Evolutionary conservation across 1,284 basidiomycete species (phyloP), one percentile per base, ranked within the genome.

Genomic region (Meripilus lineatus): DNA sequence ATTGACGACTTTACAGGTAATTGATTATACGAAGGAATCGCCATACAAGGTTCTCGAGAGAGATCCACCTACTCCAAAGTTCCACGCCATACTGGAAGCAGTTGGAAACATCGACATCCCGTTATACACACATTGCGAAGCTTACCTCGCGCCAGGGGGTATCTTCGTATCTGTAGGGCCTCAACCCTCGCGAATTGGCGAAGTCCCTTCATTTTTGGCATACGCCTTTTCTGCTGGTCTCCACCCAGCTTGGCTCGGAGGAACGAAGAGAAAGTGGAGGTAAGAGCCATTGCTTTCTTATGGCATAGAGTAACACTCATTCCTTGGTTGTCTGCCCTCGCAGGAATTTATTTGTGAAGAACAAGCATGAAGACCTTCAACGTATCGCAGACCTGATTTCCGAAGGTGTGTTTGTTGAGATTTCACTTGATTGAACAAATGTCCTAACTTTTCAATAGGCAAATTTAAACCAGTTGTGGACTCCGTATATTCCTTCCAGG

Each of bases 391-490:
- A 64, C 35, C 53, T 72, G 38, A 50, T 72, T 24, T 59, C 59
- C 15, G 59, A 71, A 48, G 72, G 75, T 75, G 49, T 26, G 62
- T 32, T 35, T 3, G 24, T 22, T 55, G 28, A 38, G 40, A 14
- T 39, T 6, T 15, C 13, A 47, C 7, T 40, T 39, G 17, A 14
- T 40, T n/a, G 8, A 15, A 32, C 28, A 42, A 6, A 33, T 34
- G 21, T 40, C 15, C 36, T 37, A 18, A 32, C 18, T 26, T 50
- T 38, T 23, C 7, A 39, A 14, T 46, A 72, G 80, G 77, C 22
- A 65, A 66, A 43, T 53, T 84, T 5, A 75, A 73, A 49, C 68
- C 79, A 1, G 56, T 70, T 0, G 70, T 88, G 5, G 84, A 88
- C 58, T 79, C 75, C 0, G 72, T 78, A 2, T 74, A 68, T 48